Evolutionary conservation across 2,329 filamentous ascomycete genomes (phyloP).

Genomic region (Fusarium sp.): DNA sequence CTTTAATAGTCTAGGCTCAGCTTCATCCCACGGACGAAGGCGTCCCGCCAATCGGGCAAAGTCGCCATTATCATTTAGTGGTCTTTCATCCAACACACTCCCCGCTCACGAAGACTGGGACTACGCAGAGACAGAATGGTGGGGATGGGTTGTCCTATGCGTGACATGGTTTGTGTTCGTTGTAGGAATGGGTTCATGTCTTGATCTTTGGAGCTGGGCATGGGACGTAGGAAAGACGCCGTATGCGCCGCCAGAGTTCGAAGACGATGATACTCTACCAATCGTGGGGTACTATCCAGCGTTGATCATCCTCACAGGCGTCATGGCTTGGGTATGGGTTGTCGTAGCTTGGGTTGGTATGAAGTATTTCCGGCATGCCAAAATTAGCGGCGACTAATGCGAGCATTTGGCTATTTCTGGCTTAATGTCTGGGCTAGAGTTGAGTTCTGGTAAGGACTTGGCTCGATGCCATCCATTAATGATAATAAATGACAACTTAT

Average conservation of each 20-base stretch:
- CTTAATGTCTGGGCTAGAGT: not conserved
- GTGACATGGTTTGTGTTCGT: slow-evolving; percentile 97
- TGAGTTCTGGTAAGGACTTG: not conserved
- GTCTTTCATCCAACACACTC: slow-evolving; percentile 59
- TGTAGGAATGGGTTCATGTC: slow-evolving; percentile 93
- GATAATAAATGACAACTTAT: slow-evolving; percentile 22
- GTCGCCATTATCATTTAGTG: slow-evolving; percentile 67
- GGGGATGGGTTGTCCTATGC: slow-evolving; percentile 93
- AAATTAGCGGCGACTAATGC: slow-evolving; percentile 77
- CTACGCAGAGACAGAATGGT: slow-evolving; percentile 95
- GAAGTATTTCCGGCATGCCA: slow-evolving; percentile 99
- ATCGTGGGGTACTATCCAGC: slow-evolving; percentile 98
- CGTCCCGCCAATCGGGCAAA: slow-evolving; percentile 64
- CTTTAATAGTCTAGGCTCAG: slow-evolving; percentile 56
- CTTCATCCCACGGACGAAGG: slow-evolving; percentile 54
- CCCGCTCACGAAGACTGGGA: slow-evolving; percentile 74
- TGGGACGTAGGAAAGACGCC: slow-evolving; percentile 98
- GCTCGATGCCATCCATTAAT: slow-evolving; percentile 4
- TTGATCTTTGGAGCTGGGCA: slow-evolving; percentile 97
- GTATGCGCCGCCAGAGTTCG: slow-evolving; percentile 92
- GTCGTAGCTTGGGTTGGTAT: slow-evolving; percentile 97
- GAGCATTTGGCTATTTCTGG: not conserved
- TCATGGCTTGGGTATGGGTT: slow-evolving; percentile 99
- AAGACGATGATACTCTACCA: slow-evolving; percentile 92
- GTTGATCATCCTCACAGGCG: slow-evolving; percentile 87